phyloP scores from a whole-genome alignment of 1,284 basidiomycete genomes.

The Rhodofomes roseus region DNA sequence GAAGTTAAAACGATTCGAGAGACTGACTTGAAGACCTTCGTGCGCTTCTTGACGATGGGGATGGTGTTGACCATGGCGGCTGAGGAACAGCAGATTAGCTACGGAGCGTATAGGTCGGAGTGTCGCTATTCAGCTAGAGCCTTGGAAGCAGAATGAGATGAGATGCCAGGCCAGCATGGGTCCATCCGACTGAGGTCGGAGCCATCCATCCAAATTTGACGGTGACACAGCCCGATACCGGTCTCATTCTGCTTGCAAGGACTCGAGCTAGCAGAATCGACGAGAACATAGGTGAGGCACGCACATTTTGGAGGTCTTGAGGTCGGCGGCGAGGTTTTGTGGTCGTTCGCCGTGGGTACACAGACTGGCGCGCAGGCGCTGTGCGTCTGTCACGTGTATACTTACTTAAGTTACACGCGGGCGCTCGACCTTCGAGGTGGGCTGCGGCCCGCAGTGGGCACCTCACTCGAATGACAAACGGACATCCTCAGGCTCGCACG shows the following conservation, averaged over 20 bases:
- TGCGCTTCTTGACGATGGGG: conserved; percentile 95
- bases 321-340: conserved; percentile 22
- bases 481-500: no score
- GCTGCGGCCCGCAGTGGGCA: no score
- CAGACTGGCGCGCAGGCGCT: not conserved
- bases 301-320: conserved; percentile 35
- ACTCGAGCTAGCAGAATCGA: conserved; percentile 10
- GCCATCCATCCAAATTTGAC: conserved; percentile 23
- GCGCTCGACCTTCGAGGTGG: no score
- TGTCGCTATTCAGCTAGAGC: not conserved
- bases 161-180: not conserved
- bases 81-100: conserved; percentile 26
- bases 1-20: not conserved
- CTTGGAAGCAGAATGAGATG: not conserved
- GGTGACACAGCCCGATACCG: conserved; percentile 7
- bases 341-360: conserved; percentile 2
- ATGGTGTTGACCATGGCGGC: conserved; percentile 76
- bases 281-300: conserved; percentile 23
- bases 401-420: no score
- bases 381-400: conserved; percentile 6
- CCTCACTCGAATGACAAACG: not conserved
- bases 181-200: conserved; percentile 19
- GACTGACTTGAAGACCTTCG: conserved; percentile 88
- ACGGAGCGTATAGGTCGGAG: not conserved
- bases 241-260: conserved; percentile 18